Conservation (phyloP, 805 yeast species). For the Starmerella bombicola region DNA sequence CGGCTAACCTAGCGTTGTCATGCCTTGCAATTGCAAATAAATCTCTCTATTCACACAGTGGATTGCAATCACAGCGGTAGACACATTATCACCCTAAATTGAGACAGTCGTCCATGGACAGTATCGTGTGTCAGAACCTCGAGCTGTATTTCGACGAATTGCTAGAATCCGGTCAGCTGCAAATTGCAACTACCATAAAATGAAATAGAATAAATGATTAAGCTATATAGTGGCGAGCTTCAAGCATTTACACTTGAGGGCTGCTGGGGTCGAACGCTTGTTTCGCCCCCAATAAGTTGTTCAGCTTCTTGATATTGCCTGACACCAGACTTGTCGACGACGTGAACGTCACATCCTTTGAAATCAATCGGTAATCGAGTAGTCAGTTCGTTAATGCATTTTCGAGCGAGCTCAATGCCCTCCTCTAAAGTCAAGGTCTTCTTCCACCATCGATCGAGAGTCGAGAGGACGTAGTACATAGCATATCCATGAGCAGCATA, state of each 20-base stretch:
- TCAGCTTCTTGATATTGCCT: conserved; percentile 19
- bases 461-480: conserved; percentile 84
- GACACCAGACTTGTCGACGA: conserved; percentile 52
- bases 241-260: background rate
- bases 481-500: conserved; percentile 98
- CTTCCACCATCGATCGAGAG: conserved; percentile 81
- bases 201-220: too few species aligned
- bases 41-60: too few species aligned
- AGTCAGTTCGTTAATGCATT: conserved; percentile 66
- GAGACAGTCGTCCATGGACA: too few species aligned
- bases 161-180: too few species aligned
- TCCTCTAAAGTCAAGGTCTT: conserved; percentile 62
- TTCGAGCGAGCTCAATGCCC: conserved; percentile 59
- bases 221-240: too few species aligned
- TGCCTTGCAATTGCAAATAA: too few species aligned
- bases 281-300: background rate
- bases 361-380: conserved; percentile 87
- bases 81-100: too few species aligned
- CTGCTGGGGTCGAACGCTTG: background rate
- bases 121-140: too few species aligned
- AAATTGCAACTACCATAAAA: too few species aligned
- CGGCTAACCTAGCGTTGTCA: too few species aligned
- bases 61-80: too few species aligned
- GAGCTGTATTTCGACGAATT: too few species aligned
- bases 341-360: conserved; percentile 67